A percentile compares a stretch with the other conserved stretches of the same genome.
Conservation (phyloP, 2,329 filamentous ascomycete species). For the Calonectria hawksworthii region DNA sequence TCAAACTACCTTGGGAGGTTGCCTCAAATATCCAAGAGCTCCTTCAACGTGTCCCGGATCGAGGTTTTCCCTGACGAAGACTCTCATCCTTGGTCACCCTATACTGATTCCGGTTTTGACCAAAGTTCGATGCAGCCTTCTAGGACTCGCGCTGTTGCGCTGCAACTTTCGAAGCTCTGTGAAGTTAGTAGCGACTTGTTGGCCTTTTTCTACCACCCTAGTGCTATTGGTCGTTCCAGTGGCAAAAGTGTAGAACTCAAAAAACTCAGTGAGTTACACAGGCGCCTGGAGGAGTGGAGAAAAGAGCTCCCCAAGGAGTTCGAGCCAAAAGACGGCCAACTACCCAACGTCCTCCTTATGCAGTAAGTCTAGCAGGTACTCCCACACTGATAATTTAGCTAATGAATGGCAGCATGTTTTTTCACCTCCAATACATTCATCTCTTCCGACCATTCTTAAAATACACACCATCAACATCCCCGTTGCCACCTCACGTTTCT, state of each 20-base stretch:
- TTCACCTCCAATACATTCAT: conserved; percentile 94
- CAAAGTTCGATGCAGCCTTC: conserved; percentile 82
- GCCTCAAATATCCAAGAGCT: conserved; percentile 85
- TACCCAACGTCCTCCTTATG: conserved; percentile 83
- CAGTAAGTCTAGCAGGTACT: conserved; percentile 75
- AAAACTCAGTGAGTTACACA: conserved; percentile 92
- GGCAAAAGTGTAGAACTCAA: conserved; percentile 90
- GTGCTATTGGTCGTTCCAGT: conserved; percentile 71
- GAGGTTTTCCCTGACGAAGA: conserved; percentile 95
- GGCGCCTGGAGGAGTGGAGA: conserved; percentile 90
- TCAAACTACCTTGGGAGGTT: conserved; percentile 95
- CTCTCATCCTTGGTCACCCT: conserved; percentile 86
- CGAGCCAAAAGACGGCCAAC: conserved; percentile 88
- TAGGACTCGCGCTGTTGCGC: conserved; percentile 83
- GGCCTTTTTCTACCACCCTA: conserved; percentile 91
- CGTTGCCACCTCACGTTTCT: conserved; percentile 88
- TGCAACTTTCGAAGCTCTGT: conserved; percentile 86
- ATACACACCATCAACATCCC: conserved; percentile 85
- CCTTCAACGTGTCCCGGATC: conserved; percentile 87
- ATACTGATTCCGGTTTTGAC: conserved; percentile 86
- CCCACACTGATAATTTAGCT: not conserved
- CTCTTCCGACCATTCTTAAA: conserved; percentile 96
- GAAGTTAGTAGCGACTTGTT: conserved; percentile 95
- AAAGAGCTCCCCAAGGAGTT: conserved; percentile 87
- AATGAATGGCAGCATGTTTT: conserved; percentile 83